These are phyloP conservation scores for Microascus cirrosus DNA, from an alignment of 2,329 filamentous ascomycete genomes.

Conservation along the genomic window DNA sequence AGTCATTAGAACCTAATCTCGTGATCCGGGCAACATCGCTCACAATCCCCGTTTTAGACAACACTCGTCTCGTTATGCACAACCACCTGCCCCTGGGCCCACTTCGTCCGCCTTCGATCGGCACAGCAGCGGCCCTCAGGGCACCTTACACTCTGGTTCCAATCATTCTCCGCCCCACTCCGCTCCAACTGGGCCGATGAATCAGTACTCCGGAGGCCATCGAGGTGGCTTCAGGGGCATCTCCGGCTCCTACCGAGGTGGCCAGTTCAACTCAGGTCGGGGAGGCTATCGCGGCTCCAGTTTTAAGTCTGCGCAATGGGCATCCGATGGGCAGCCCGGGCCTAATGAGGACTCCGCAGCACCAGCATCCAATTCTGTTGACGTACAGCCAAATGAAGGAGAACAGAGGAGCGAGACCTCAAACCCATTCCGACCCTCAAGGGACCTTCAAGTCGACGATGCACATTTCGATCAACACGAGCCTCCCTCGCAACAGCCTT, in stretches of 20 bases:
- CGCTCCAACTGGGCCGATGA: constrained; percentile 44
- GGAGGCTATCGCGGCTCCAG: constrained; percentile 45
- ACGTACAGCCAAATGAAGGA: constrained; percentile 9
- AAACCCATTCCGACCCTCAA: constrained; percentile 50
- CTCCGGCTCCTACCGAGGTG: constrained; percentile 46
- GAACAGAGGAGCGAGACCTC: constrained; percentile 38
- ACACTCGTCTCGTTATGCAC: background rate
- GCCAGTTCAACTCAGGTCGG: constrained; percentile 38
- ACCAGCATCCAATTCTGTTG: background rate
- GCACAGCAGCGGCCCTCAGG: background rate
- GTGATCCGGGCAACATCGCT: background rate
- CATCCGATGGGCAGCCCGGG: constrained; percentile 14
- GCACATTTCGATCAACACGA: background rate
- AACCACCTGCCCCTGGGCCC: background rate
- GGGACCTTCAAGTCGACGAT: constrained; percentile 56
- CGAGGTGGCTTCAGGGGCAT: constrained; percentile 35
- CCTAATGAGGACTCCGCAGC: background rate
- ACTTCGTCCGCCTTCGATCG: constrained; percentile 1
- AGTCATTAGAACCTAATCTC: background rate
- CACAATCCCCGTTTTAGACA: background rate
- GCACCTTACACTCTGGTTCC: background rate
- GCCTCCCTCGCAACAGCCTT: background rate
- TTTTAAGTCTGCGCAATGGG: constrained; percentile 64
- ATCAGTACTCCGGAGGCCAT: constrained; percentile 35
- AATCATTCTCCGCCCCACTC: constrained; percentile 33